These are phyloP conservation scores for Taphrina betulina DNA, from an alignment of 1,139 yeast genomes.

Conservation along the genomic window DNA sequence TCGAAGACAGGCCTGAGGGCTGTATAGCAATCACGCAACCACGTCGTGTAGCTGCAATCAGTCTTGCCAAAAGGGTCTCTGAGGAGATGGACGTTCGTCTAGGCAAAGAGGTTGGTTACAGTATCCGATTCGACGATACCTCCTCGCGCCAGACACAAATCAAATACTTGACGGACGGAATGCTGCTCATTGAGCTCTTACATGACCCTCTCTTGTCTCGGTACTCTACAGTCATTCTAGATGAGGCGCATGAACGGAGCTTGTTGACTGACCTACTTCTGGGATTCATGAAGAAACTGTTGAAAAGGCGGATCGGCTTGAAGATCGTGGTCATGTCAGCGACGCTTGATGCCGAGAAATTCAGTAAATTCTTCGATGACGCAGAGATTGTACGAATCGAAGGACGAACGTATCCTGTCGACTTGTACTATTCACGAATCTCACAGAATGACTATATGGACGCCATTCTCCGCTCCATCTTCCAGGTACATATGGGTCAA, in stretches of 20 bases:
- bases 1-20: slow-evolving; percentile 45
- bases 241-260: slow-evolving; percentile 97
- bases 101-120: slow-evolving; percentile 85
- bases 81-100: slow-evolving; percentile 71
- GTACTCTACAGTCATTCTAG: slow-evolving; percentile 78
- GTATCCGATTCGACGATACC: slow-evolving; percentile 78
- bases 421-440: slow-evolving; percentile 60
- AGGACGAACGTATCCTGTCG: slow-evolving; percentile 86
- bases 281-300: slow-evolving; percentile 76
- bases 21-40: slow-evolving; percentile 93
- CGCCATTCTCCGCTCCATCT: slow-evolving; percentile 66
- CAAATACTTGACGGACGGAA: slow-evolving; percentile 93
- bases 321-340: slow-evolving; percentile 85
- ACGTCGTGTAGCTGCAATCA: slow-evolving; percentile 95
- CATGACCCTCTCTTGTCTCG: slow-evolving; percentile 61
- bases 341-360: slow-evolving; percentile 88
- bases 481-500: slow-evolving; percentile 77
- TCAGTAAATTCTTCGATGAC: slow-evolving; percentile 69
- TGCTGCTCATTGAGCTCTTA: slow-evolving; percentile 89
- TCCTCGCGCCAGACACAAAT: slow-evolving; percentile 57
- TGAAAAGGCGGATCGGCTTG: slow-evolving; percentile 49
- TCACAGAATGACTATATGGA: slow-evolving; percentile 82
- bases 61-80: slow-evolving; percentile 87
- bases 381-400: slow-evolving; percentile 83
- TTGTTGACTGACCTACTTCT: slow-evolving; percentile 82